Base-by-base conservation (phyloP, 2,329 filamentous ascomycete genomes). In the Diaporthe citriasiana region DNA sequence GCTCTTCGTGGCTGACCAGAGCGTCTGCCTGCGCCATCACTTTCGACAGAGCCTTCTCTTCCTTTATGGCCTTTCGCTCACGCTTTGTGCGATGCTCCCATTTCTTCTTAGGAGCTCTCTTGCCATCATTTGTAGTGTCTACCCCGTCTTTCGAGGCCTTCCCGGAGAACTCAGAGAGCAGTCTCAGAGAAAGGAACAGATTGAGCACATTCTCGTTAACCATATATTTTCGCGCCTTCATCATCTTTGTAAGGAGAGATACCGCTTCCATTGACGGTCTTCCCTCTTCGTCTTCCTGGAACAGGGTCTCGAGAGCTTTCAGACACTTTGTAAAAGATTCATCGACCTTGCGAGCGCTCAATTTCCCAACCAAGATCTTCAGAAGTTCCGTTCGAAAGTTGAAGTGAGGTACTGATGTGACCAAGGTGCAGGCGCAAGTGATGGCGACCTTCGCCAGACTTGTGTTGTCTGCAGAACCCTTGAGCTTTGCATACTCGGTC, bases 1-100 rank as follows among this genome's bases (percentile, higher is more conserved):
- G 91, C 83, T 98, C 95, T 82, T 99, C 96, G 80, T 98, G 94
- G 77, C 92, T 94, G 75, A 98, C 96, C 6, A 94, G 88, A 2
- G 97, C 97, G 82, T 98, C 95, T 1, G 97, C 96, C 79, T 96
- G 92, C 59, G 92, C 92, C 93, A 99, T 95, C 79, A 98, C 96
- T 82, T 98, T 97, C 77, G 97, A 94, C 1, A 98, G 90, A 0
- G 89, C 89, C 83, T 97, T 98, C 74, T 94, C 92, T 83, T 98
- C 95, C 82, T 95, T 95, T 75, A 94, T 83, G 0, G 92, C 79
- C 85, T 99, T 99, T 75, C 95, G 90, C 81, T 94, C 88, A 74
- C 93, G 92, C 85, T 99, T 99, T 13, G 95, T 98, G 66, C 95
- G 90, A 84, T 97, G 98, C 76, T 95, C 93, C 77, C 90, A 92